phyloP scores from a whole-genome alignment of 83 land plant genomes.

The Larix sibirica region DNA sequence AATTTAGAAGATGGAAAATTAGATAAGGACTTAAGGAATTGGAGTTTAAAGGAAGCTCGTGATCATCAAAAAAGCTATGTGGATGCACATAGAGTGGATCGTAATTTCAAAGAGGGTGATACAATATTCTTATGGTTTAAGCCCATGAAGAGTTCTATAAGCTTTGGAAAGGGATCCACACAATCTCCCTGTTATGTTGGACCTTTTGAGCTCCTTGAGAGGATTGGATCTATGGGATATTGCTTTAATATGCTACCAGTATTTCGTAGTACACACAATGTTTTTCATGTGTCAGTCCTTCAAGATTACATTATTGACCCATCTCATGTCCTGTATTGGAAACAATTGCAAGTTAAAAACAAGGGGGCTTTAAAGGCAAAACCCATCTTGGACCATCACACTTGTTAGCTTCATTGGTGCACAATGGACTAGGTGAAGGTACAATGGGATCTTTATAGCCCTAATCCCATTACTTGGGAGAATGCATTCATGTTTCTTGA shows the following conservation, averaged over 20 bases:
- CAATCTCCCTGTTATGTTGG: background rate
- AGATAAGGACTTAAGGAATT: background rate
- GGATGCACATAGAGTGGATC: background rate
- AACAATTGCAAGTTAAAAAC: too few species aligned
- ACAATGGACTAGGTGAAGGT: too few species aligned
- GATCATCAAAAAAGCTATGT: background rate
- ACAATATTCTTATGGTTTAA: background rate
- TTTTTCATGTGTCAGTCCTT: background rate
- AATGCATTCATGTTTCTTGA: too few species aligned
- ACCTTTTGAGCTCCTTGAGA: background rate
- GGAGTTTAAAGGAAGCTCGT: background rate
- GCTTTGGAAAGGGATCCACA: background rate
- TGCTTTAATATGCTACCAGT: background rate
- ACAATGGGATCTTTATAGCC: too few species aligned
- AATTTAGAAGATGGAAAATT: background rate
- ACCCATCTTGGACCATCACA: too few species aligned
- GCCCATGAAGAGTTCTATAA: background rate
- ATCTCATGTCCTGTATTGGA: too few species aligned
- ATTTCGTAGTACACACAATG: background rate
- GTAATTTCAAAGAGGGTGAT: background rate
- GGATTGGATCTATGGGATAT: background rate
- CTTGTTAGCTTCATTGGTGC: too few species aligned
- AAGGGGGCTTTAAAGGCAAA: too few species aligned
- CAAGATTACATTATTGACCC: too few species aligned
- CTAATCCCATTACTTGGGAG: too few species aligned